These are phyloP conservation scores for Euphrasia confusa DNA, from an alignment of 257 asterid genomes.

Conservation along the genomic window DNA sequence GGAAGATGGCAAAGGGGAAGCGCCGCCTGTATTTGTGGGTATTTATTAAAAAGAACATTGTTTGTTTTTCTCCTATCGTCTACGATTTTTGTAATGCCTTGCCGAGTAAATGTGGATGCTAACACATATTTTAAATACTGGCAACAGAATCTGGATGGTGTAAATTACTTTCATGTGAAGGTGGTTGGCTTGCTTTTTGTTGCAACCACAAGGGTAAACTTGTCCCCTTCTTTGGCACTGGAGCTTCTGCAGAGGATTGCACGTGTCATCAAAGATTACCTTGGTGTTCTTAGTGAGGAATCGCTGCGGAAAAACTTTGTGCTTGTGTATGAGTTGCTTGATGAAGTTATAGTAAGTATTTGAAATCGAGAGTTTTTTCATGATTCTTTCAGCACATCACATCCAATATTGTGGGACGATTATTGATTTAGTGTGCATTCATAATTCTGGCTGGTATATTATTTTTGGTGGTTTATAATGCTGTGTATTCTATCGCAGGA, in stretches of 20 bases:
- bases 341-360: constrained; percentile 87
- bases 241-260: constrained; percentile 99
- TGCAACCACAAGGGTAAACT: constrained; percentile 81
- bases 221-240: constrained; percentile 87
- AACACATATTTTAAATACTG: constrained; percentile 27
- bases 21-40: constrained; percentile 99
- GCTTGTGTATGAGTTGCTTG: constrained; percentile 95
- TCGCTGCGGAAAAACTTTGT: constrained; percentile 91
- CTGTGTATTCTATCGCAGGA: constrained; percentile 49
- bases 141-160: constrained; percentile 86
- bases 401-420: constrained; percentile 4
- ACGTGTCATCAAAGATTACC: constrained; percentile 95
- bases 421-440: constrained; percentile 17
- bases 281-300: constrained; percentile 92
- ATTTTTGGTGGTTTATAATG: constrained; percentile 17
- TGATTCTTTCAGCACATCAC: constrained; percentile 7
- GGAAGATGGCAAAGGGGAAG: constrained; percentile 97
- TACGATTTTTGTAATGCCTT: not conserved
- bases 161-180: constrained; percentile 95
- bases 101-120: constrained; percentile 23
- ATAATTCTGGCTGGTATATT: constrained; percentile 9
- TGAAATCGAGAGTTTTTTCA: constrained; percentile 3
- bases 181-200: constrained; percentile 93
- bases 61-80: not conserved
- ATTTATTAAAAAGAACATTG: constrained; percentile 35